These are phyloP conservation scores for Rutstroemia sp. DNA, from an alignment of 2,329 filamentous ascomycete species.

Conservation along the genomic window DNA sequence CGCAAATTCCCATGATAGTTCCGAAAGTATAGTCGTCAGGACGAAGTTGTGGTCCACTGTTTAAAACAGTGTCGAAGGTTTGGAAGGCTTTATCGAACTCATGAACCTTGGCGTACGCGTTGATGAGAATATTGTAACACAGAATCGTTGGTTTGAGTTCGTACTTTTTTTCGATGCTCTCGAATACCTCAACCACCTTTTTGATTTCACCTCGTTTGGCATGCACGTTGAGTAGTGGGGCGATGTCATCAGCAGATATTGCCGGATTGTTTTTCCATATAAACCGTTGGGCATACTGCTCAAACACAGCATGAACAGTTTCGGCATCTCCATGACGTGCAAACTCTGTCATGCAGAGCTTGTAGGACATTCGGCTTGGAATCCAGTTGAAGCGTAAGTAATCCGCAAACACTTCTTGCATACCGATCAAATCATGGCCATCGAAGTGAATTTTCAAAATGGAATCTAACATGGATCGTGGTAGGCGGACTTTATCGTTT, in stretches of 20 bases:
- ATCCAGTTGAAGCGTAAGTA: slow-evolving; percentile 26
- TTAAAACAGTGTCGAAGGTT: slow-evolving; percentile 52
- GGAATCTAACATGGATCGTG: slow-evolving; percentile 19
- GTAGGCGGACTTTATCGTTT: slow-evolving; percentile 12
- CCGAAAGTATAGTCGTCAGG: slow-evolving; percentile 62
- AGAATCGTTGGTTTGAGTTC: slow-evolving; percentile 46
- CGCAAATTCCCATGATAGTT: slow-evolving; percentile 66
- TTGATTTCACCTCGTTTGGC: slow-evolving; percentile 58
- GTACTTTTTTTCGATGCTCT: slow-evolving; percentile 50
- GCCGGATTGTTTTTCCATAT: slow-evolving; percentile 2
- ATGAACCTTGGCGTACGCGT: slow-evolving; percentile 57
- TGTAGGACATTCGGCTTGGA: slow-evolving; percentile 27
- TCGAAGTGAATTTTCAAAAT: slow-evolving; percentile 28
- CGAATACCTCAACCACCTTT: slow-evolving; percentile 53
- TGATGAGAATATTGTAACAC: slow-evolving; percentile 72
- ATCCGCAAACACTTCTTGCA: slow-evolving; percentile 33
- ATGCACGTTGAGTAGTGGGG: slow-evolving; percentile 64
- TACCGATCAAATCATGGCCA: slow-evolving; percentile 27
- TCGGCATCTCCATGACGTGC: slow-evolving; percentile 38
- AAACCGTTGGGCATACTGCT: slow-evolving; percentile 27
- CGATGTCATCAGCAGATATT: slow-evolving; percentile 28
- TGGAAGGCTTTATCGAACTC: slow-evolving; percentile 60
- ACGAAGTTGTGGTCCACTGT: slow-evolving; percentile 34
- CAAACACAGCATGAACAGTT: slow-evolving; percentile 37
- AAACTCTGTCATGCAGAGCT: slow-evolving; percentile 33